Base-by-base conservation (phyloP, 345 rosid genomes). In the Populus alba region DNA sequence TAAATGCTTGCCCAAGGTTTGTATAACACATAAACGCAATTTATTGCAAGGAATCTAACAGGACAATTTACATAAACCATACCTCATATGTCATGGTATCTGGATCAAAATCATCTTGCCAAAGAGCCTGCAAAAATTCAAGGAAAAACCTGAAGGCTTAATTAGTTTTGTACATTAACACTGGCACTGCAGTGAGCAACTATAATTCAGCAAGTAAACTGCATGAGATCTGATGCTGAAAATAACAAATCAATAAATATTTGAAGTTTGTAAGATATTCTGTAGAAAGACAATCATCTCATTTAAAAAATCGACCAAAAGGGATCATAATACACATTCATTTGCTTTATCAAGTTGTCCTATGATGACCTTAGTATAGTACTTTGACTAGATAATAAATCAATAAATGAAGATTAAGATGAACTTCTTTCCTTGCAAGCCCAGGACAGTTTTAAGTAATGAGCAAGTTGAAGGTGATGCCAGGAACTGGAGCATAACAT, bases 71-170 rank as follows among this genome's bases (percentile, higher is more conserved):
- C 20, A 76, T 12, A 59, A 72, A 75, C 65, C 88, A 79, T 85
- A 91, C 93, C 93, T 90, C 93, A 41, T 90, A 90, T 68, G 92
- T 88, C 95, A 90, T 91, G 87, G 76, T 85, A 82, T 91, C 93
- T 7, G 86, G 93, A 86, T 91, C 88, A 15, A 91, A 38, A 43
- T 82, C 83, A 70, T 87, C 95, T 83, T 90, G 92, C 93, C 90
- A 90, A 76, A 80, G 80, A 66, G 68, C 90, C 93, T 91, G 90
- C 77, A 76, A 69, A 75, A 86, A 66, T 38, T 45, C 31, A 71
- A 18, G 20, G 37, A 35, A 17, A 43, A 67, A 33, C 27, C 69
- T 66, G 51, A 78, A 75, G 22, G 65, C n/a, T 66, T 62, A 72
- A 38, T 65, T 66, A 71, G 70, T 2, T 69, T 55, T 27, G 53